Base-by-base conservation (phyloP, 2,329 filamentous ascomycete genomes). In the Lachnellula hyalina region DNA sequence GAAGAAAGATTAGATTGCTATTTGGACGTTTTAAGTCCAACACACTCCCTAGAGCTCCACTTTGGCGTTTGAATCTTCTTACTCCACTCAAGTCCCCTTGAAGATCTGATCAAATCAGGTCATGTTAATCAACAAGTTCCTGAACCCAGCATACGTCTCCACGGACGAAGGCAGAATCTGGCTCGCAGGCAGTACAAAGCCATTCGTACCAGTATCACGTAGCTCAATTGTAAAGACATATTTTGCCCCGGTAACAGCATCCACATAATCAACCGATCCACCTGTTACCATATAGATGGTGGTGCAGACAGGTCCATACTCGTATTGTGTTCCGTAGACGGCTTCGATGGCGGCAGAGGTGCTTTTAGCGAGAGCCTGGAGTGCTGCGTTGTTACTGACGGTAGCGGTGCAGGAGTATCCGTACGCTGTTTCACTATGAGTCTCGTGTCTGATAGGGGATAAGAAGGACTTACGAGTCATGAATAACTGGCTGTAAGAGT, bases 401-500 rank as follows among this genome's bases (percentile, higher is more conserved):
- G 71, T 66, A 15, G 68, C 72, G 21, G 69, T 71, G 72, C 82
- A 85, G 3, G 77, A 78, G 70, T 83, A 85, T 36, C 83, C 83
- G 63, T 84, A 86, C 1, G 80, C 63, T 65, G 25, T 28, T 32
- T 14, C 5, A 28, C 14, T 6, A 3, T 44, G 8, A 40, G 28
- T n/a, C 23, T 58, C 56, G 32, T 17, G 47, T 6, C 52, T 15
- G 5, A 5, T 28, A 15, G 21, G n/a, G 36, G 45, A 35, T 49
- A 25, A 11, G n/a, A 28, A 12, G 45, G 35, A 56, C 61, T 45
- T 51, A 64, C 63, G 78, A 17, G 77, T 75, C 55, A 82, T 75
- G 55, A 85, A 77, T 34, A 81, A 72, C 61, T 86, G 83, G 11
- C 76, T 78, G 70, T 85, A 87, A 0, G 81, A 77, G 70, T 87